phyloP scores from a whole-genome alignment of 148 eudicot species.

The Camellia lanceoleosa region DNA sequence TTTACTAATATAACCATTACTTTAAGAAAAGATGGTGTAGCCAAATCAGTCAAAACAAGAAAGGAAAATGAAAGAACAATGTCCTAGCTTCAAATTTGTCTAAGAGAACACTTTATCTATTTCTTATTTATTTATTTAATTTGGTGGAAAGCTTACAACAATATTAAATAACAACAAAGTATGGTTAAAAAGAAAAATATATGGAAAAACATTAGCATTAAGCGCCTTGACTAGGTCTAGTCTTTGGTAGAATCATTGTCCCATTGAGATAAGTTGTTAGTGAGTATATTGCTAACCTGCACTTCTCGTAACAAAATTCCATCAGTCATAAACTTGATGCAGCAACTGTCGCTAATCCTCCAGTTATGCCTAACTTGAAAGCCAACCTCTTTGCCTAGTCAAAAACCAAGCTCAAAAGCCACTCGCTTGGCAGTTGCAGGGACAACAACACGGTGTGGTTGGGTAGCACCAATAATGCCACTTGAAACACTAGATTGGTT shows the following conservation, averaged over 20 bases:
- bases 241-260: too few species aligned
- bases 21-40: neutral
- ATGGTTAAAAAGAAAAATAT: neutral
- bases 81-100: neutral
- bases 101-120: neutral
- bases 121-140: neutral
- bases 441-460: constrained; percentile 96
- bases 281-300: constrained; percentile 49
- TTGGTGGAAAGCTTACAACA: neutral
- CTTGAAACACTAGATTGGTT: constrained; percentile 32
- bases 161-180: neutral
- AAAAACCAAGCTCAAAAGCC: constrained; percentile 77
- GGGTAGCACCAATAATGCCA: constrained; percentile 88
- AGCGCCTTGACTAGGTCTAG: neutral
- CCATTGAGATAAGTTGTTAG: neutral
- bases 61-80: neutral
- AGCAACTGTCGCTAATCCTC: constrained; percentile 60
- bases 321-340: constrained; percentile 95
- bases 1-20: neutral
- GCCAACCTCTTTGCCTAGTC: constrained; percentile 82
- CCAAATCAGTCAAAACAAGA: neutral
- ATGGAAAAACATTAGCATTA: neutral
- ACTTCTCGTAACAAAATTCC: constrained; percentile 92
- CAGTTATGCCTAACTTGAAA: constrained; percentile 92
- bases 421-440: constrained; percentile 90